Base-by-base conservation (phyloP, 768 basidiomycete genomes). In the Xanthoconium purpureum region DNA sequence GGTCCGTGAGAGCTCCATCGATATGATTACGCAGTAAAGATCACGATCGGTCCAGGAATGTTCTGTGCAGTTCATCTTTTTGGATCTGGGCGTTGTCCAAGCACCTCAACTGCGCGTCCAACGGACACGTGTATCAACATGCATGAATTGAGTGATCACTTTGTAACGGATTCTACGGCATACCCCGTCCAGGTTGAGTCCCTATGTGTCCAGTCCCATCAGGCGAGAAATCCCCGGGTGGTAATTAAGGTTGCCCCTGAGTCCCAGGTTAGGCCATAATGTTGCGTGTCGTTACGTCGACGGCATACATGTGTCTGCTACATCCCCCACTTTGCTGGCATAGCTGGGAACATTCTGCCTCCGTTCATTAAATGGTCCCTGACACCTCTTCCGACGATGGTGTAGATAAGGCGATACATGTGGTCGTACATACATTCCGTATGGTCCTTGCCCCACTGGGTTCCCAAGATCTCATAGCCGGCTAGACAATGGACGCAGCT, bases 71-170 rank as follows among this genome's bases (percentile, higher is more conserved):
- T 66, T 62, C 58, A 50, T 55, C 53, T 24, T 55, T 15, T 42
- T 59, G 48, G 57, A 69, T 69, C 58, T 53, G 56, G 67, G 55
- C 56, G 47, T 58, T 60, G 55, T 42, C 46, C 50, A 50, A 60
- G 67, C 58, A 48, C 53, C 57, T 58, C 57, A 48, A 59, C 51
- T 50, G 59, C 52, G 44, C 50, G 24, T 46, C 50, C 43, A 56
- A 49, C 56, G 37, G 57, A 47, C 66, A 68, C 66, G 67, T 70
- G 67, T 59, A 66, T 66, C 58, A 60, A 56, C 55, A 60, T 52
- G 61, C 52, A 51, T 7, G 47, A 37, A 47, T 43, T 38, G 40
- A 38, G 54, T 54, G 24, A 55, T 56, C 30, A 46, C 46, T 53
- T 49, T 55, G 49, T 53, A 43, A 55, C 40, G 48, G 47, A 36